These are phyloP conservation scores for Alternaria alternata DNA, from an alignment of 2,329 filamentous ascomycete genomes.

Conservation along the genomic window DNA sequence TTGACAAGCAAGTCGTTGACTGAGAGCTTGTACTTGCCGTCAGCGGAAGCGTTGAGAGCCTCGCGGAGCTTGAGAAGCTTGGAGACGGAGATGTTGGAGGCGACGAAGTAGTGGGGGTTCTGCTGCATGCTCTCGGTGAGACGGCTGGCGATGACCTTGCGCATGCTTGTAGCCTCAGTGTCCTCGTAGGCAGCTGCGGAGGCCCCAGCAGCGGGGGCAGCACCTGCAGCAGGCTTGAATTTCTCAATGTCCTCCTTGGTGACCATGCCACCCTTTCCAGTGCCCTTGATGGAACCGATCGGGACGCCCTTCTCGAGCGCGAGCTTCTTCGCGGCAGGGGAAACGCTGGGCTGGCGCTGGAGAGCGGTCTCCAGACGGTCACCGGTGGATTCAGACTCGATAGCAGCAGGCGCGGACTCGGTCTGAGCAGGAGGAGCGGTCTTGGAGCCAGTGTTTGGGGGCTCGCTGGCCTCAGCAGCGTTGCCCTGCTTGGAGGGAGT, in stretches of 20 bases:
- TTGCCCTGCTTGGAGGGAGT: constrained; percentile 69
- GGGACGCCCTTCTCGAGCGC: constrained; percentile 85
- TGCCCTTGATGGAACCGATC: constrained; percentile 82
- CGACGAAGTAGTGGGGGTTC: constrained; percentile 99
- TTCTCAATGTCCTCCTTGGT: constrained; percentile 95
- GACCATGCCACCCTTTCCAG: constrained; percentile 84
- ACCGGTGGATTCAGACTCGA: constrained; percentile 76
- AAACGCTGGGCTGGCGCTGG: constrained; percentile 79
- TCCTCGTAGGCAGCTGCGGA: constrained; percentile 78
- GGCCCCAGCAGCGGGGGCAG: constrained; percentile 59
- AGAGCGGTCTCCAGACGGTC: constrained; percentile 84
- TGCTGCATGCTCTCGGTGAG: constrained; percentile 88
- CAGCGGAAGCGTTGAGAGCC: constrained; percentile 85
- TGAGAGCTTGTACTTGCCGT: constrained; percentile 98
- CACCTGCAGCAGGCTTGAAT: constrained; percentile 65
- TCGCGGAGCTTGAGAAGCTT: constrained; percentile 97
- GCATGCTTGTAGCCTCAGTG: constrained; percentile 86
- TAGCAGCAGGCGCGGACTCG: constrained; percentile 63
- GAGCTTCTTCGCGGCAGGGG: constrained; percentile 77
- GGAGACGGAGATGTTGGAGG: constrained; percentile 85
- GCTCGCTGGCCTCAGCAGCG: constrained; percentile 68
- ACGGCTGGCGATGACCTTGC: constrained; percentile 94
- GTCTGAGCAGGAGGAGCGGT: constrained; percentile 63
- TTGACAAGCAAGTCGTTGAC: constrained; percentile 99
- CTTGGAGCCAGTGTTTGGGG: constrained; percentile 63